Conservation (phyloP, 2,329 filamentous ascomycete genomes). For the Domatiomyces catenatus region DNA sequence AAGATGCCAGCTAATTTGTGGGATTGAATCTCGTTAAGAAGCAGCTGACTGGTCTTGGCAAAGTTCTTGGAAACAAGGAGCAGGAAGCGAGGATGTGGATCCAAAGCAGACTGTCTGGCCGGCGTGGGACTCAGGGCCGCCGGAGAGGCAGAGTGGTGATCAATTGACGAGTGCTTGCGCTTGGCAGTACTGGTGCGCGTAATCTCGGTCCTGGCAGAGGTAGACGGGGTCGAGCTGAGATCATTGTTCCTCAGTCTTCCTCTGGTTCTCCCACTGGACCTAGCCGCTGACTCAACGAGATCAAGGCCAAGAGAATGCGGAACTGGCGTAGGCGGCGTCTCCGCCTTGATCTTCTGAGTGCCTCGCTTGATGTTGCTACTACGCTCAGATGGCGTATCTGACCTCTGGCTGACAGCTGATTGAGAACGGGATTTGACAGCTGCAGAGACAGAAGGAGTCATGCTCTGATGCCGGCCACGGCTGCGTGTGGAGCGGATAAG, state of each 20-base stretch:
- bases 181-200: conserved; percentile 16
- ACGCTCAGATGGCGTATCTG: conserved; percentile 7
- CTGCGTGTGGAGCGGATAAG: neutral
- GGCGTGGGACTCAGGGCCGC: conserved; percentile 5
- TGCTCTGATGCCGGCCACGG: conserved; percentile 7
- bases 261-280: conserved; percentile 18
- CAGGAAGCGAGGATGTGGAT: conserved; percentile 22
- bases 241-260: conserved; percentile 8
- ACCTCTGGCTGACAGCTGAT: conserved; percentile 13
- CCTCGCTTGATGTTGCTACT: conserved; percentile 5
- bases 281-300: neutral
- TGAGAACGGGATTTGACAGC: conserved; percentile 11
- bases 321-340: conserved; percentile 23
- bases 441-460: conserved; percentile 7
- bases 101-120: conserved; percentile 16
- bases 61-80: conserved; percentile 30
- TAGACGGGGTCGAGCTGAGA: conserved; percentile 1
- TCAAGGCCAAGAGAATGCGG: conserved; percentile 2
- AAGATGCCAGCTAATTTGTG: conserved; percentile 71
- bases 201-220: conserved; percentile 1
- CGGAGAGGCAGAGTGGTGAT: conserved; percentile 15
- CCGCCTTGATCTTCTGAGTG: conserved; percentile 14
- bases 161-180: conserved; percentile 27
- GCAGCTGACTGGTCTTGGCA: conserved; percentile 54
- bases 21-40: conserved; percentile 60